Evolutionary conservation across 805 yeast genomes (phyloP), one percentile per base, ranked within the genome.

Genomic region (Kurtzmaniella fragi): DNA sequence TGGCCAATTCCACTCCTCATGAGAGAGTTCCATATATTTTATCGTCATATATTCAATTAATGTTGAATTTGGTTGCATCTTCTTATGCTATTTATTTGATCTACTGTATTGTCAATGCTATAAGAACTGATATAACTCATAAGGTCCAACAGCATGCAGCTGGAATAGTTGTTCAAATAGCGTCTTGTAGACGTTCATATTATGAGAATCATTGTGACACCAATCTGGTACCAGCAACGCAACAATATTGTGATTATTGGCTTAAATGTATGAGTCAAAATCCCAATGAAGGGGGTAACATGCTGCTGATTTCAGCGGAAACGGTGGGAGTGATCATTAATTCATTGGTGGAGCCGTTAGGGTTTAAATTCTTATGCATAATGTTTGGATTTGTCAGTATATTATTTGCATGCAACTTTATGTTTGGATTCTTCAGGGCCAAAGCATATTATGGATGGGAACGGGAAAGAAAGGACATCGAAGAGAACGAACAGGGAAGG

Each of bases 361-460:
- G 86, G 3, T 59, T 72, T 44, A 80, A 82, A 53, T 76, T 83
- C 14, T 64, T 80, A 33, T 27, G 68, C 3, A 68, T 79, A 3
- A 50, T 75, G 10, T 47, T 67, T 3, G 46, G 69, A 8, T 60
- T 71, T 9, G 48, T 69, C 0, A 61, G 70, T n/a, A 61, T 77
- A 62, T 52, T 74, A 14, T 83, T 81, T 52, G 65, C 74, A 3
- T 73, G 80, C 20, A 84, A 84, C 52, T 78, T 83, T 45, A 57
- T 77, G 2, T 76, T 80, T 53, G 90, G 90, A 0, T 84, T 78
- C 45, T 62, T 82, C 3, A 62, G 87, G 39, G 88, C 77, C 5
- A 70, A 64, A 46, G 56, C 67, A 12, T 73, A 71, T 45, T 73
- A 70, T 43, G 76, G 77, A 4, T 51, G 53, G 56, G 39, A 42